Percentiles rank a stretch among this genome's conserved stretches.
Evolutionary conservation across 495 filamentous ascomycete species (phyloP).

Genomic region (Lepidopterella palustris): DNA sequence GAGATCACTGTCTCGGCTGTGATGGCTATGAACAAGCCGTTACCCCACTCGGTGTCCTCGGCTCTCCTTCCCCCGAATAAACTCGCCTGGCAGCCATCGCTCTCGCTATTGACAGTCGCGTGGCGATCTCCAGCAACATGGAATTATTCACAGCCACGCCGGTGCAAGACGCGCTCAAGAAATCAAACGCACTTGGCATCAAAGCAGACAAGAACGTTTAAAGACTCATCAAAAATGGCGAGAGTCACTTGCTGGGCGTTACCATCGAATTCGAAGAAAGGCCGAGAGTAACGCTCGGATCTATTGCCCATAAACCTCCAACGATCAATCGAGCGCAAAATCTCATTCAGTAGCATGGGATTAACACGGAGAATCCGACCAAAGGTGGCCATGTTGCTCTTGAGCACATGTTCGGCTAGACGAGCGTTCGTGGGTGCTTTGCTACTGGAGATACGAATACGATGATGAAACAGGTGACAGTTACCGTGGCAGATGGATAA

Average conservation of each 20-base stretch:
- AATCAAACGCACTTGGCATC: background rate
- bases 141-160: background rate
- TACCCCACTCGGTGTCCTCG: background rate
- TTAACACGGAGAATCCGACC: background rate
- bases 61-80: background rate
- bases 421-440: background rate
- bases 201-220: background rate
- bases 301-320: background rate
- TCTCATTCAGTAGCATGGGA: background rate
- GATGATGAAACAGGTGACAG: no score
- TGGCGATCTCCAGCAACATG: background rate
- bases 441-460: background rate
- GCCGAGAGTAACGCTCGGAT: background rate
- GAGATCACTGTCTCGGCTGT: background rate
- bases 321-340: background rate
- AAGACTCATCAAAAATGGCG: background rate
- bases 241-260: background rate
- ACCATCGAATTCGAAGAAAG: background rate
- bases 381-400: background rate
- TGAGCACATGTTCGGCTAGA: background rate
- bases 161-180: background rate
- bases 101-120: background rate
- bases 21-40: background rate
- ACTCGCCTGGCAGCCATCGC: background rate
- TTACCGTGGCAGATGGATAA: no score